Base-by-base conservation (phyloP, 2,329 filamentous ascomycete species). In the Xylariaceae sp. region DNA sequence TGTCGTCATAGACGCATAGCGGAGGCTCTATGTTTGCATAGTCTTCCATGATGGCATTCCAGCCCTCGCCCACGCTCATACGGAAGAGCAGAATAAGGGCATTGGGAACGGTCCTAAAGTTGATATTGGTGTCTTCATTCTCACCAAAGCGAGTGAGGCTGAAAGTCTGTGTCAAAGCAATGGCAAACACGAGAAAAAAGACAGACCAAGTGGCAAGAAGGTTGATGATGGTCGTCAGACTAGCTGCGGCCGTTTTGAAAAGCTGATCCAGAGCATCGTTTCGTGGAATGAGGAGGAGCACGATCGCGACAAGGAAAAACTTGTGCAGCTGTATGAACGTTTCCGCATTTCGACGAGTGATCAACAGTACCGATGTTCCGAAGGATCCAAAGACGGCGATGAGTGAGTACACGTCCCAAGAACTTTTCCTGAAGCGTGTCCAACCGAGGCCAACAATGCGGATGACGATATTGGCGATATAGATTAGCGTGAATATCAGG, bases 191-290 rank as follows among this genome's bases (percentile, higher is more conserved):
- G 34, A 98, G 71, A 68, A 97, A 98, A 45, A 98, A 79, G 2
- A 98, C 89, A 49, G 97, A 87, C 93, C 93, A 98, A 0, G 94
- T 98, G 2, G 91, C 91, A 30, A 98, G 71, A 33, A 98, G 72
- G 59, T 96, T 98, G 43, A 85, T 80, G 53, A 98, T 98, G 15
- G 87, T 83, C 2, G 87, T 85, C 53, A 98, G 68, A 80, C 88
- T 95, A 39, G 91, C 93, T 9, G 93, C 93, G 0, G 91, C 94
- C 2, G 94, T 98, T 65, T 98, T 98, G 79, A 98, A 98, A 0
- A 98, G 79, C 62, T 98, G 93, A 61, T 98, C 94, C 17, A 98
- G 77, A 37, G 95, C 90, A 55, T 98, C 94, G 61, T 98, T 98
- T 38, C 94, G 81, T 1, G 93, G 93, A 47, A 98, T 98, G 26